Evolutionary conservation across 2,329 filamentous ascomycete genomes (phyloP).

Genomic region (Macrophomina pseudophaseolina): DNA sequence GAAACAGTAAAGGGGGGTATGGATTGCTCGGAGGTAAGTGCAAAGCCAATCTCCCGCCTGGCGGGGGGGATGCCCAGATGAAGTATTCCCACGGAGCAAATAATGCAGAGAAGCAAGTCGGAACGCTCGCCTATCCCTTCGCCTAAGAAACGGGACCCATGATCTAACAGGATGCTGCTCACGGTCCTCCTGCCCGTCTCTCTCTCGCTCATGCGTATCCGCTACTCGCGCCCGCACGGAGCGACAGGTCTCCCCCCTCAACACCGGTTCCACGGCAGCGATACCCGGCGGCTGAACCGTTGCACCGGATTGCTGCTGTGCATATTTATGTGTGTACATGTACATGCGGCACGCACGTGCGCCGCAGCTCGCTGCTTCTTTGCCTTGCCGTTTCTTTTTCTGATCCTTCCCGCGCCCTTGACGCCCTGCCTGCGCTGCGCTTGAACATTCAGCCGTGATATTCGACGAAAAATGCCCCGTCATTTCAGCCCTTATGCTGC

Average conservation of each 20-base stretch:
- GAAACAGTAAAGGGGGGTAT: background rate
- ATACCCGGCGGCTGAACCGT: slow-evolving; percentile 4
- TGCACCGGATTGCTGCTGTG: background rate
- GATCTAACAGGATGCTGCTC: background rate
- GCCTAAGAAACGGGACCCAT: background rate
- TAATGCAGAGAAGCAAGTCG: background rate
- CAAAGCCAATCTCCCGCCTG: background rate
- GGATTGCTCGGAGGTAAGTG: background rate
- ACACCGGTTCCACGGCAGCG: background rate
- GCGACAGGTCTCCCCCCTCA: background rate
- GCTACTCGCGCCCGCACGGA: background rate
- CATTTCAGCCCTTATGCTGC: background rate
- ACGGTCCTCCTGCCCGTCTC: background rate
- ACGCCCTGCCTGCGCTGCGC: background rate
- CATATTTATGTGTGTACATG: background rate
- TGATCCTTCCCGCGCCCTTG: background rate
- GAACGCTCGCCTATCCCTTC: background rate
- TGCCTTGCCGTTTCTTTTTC: background rate
- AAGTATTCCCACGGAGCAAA: no score
- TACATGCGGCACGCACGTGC: no score
- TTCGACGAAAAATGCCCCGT: background rate
- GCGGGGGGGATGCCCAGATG: background rate
- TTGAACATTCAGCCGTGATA: background rate
- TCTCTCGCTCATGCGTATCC: background rate
- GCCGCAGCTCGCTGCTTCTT: no score